Conservation (phyloP, 2,329 filamentous ascomycete species). For the Colletotrichum liaoningense region DNA sequence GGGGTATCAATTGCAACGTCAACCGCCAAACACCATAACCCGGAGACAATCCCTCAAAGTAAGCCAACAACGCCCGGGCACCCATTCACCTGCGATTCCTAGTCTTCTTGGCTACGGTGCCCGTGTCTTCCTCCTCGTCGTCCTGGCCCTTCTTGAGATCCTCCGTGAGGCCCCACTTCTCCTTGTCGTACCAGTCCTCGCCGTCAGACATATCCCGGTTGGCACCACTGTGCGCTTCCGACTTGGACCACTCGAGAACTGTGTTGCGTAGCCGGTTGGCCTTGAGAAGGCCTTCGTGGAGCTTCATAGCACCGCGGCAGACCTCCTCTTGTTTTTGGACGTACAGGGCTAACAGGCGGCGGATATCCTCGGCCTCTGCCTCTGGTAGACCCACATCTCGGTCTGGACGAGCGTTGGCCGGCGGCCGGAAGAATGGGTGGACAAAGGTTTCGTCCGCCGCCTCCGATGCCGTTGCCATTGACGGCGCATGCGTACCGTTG, state of each 20-base stretch:
- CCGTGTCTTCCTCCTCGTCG: slow-evolving; percentile 81
- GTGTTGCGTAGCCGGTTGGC: slow-evolving; percentile 78
- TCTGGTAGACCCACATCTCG: slow-evolving; percentile 78
- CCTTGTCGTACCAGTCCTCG: slow-evolving; percentile 89
- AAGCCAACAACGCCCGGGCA: slow-evolving; percentile 24
- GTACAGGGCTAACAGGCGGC: slow-evolving; percentile 78
- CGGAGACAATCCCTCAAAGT: not conserved
- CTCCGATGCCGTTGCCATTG: slow-evolving; percentile 26
- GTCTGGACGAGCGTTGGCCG: slow-evolving; percentile 71
- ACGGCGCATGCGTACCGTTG: slow-evolving; percentile 28
- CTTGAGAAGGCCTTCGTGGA: slow-evolving; percentile 78
- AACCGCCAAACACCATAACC: slow-evolving; percentile 19
- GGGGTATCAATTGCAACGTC: slow-evolving; percentile 34
- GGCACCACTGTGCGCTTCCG: slow-evolving; percentile 76
- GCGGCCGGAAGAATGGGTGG: slow-evolving; percentile 80
- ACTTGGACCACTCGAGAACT: slow-evolving; percentile 81
- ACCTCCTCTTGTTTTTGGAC: slow-evolving; percentile 90
- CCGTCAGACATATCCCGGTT: slow-evolving; percentile 85
- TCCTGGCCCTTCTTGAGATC: slow-evolving; percentile 85
- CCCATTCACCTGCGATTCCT: slow-evolving; percentile 60
- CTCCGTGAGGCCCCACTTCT: slow-evolving; percentile 80
- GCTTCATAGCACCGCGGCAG: slow-evolving; percentile 73
- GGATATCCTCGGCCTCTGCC: slow-evolving; percentile 81
- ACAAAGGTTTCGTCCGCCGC: slow-evolving; percentile 64
- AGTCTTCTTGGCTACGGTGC: slow-evolving; percentile 68